Evolutionary conservation across 139 green algal genomes (phyloP).

Genomic region (Chloropicon primus): DNA sequence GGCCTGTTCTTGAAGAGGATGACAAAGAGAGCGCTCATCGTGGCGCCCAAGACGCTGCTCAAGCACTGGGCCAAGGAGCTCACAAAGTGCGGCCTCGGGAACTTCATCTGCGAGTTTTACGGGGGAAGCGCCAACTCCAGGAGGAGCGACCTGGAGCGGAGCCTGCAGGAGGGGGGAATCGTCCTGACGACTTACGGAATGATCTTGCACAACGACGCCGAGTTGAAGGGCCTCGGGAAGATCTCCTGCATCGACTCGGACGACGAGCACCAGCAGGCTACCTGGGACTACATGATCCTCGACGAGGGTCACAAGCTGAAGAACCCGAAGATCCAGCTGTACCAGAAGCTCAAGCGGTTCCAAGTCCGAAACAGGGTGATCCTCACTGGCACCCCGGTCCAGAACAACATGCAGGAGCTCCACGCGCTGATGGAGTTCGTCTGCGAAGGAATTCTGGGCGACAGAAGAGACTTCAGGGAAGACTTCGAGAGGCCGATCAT

Average conservation of each 20-base stretch:
- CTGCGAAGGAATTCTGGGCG: slow-evolving; percentile 23
- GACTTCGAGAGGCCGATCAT: slow-evolving; percentile 37
- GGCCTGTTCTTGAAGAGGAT: slow-evolving; percentile 35
- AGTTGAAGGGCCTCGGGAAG: slow-evolving; percentile 28
- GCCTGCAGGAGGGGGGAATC: slow-evolving; percentile 33
- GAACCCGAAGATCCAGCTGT: slow-evolving; percentile 69
- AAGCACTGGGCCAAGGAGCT: slow-evolving; percentile 78
- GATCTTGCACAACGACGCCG: slow-evolving; percentile 60
- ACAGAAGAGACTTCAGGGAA: slow-evolving; percentile 14
- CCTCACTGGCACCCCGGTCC: slow-evolving; percentile 77
- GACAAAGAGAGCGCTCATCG: slow-evolving; percentile 41
- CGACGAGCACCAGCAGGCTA: slow-evolving; percentile 2
- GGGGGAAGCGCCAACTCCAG: background rate
- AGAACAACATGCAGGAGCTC: slow-evolving; percentile 82
- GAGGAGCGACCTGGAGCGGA: background rate
- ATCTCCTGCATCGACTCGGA: slow-evolving; percentile 8
- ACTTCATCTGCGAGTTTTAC: background rate
- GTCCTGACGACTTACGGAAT: slow-evolving; percentile 90
- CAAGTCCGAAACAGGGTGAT: slow-evolving; percentile 43
- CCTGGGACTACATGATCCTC: slow-evolving; percentile 79
- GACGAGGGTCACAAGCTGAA: slow-evolving; percentile 84
- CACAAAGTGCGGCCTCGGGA: slow-evolving; percentile 45
- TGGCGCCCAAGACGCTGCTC: slow-evolving; percentile 80
- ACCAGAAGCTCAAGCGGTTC: slow-evolving; percentile 35
- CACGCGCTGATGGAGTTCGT: slow-evolving; percentile 75